Conservation (phyloP, 306 rosid species). For the Crotalaria pallida region DNA sequence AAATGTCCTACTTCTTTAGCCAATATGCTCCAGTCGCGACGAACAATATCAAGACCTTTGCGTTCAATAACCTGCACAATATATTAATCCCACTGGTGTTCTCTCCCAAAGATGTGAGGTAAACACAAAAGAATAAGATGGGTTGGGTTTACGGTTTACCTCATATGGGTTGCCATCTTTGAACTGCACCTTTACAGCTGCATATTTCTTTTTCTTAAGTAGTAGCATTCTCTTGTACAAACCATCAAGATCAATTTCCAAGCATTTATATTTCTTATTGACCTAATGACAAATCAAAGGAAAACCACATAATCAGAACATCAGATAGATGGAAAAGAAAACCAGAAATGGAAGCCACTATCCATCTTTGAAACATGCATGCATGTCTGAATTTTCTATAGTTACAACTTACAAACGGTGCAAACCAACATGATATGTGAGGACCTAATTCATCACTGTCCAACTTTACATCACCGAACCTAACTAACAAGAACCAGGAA, state of each 20-base stretch:
- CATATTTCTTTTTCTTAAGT: constrained; percentile 94
- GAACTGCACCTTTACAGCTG: constrained; percentile 81
- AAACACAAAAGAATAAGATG: not conserved
- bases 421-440: not conserved
- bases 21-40: constrained; percentile 94
- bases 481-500: constrained; percentile 3
- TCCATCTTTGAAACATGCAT: not conserved
- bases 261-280: constrained; percentile 82
- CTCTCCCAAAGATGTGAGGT: constrained; percentile 14
- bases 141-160: constrained; percentile 39
- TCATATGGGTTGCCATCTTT: constrained; percentile 67
- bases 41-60: constrained; percentile 98
- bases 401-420: not conserved
- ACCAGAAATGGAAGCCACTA: not conserved
- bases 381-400: constrained; percentile 5
- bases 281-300: constrained; percentile 49
- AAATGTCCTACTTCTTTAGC: constrained; percentile 94
- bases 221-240: constrained; percentile 96
- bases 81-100: constrained; percentile 5
- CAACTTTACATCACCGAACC: not conserved
- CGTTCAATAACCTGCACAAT: constrained; percentile 79
- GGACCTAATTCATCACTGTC: constrained; percentile 1
- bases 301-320: constrained; percentile 2
- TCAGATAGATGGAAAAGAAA: not conserved
- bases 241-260: constrained; percentile 96